Conservation (phyloP, 306 rosid species). For the Macrotyloma uniflorum region DNA sequence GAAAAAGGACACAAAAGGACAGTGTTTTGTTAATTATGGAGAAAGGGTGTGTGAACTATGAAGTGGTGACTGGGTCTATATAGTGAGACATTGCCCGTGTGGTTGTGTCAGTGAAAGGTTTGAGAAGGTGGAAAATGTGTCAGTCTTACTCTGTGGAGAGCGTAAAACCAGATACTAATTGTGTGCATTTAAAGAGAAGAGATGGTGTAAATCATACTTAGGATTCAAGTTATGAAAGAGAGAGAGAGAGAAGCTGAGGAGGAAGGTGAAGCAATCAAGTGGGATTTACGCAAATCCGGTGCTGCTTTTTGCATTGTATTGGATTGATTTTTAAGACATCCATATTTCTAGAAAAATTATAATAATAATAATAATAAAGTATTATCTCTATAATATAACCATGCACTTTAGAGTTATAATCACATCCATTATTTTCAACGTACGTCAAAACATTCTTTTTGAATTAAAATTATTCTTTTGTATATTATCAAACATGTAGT, state of each 20-base stretch:
- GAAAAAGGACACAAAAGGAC: conserved; percentile 29
- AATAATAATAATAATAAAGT: background rate
- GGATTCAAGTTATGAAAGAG: conserved; percentile 66
- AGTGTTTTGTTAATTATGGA: conserved; percentile 36
- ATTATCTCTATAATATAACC: background rate
- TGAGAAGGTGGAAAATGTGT: conserved; percentile 29
- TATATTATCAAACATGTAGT: background rate
- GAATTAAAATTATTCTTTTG: background rate
- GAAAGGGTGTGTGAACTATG: conserved; percentile 16
- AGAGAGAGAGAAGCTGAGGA: conserved; percentile 42
- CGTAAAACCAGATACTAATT: conserved; percentile 42
- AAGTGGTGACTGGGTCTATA: conserved; percentile 13
- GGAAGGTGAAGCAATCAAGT: conserved; percentile 83
- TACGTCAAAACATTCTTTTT: background rate
- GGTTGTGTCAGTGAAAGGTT: conserved; percentile 36
- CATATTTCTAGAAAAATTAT: background rate
- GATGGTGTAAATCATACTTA: conserved; percentile 61
- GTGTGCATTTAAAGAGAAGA: conserved; percentile 55
- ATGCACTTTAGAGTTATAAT: background rate
- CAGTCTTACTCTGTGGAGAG: conserved; percentile 22
- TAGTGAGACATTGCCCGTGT: conserved; percentile 24
- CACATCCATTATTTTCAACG: background rate
- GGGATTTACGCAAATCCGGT: conserved; percentile 86
- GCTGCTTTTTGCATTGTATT: conserved; percentile 62
- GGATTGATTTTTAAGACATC: conserved; percentile 83